Evolutionary conservation across 1,284 basidiomycete species (phyloP).

Genomic region (Megacollybia platyphylla): DNA sequence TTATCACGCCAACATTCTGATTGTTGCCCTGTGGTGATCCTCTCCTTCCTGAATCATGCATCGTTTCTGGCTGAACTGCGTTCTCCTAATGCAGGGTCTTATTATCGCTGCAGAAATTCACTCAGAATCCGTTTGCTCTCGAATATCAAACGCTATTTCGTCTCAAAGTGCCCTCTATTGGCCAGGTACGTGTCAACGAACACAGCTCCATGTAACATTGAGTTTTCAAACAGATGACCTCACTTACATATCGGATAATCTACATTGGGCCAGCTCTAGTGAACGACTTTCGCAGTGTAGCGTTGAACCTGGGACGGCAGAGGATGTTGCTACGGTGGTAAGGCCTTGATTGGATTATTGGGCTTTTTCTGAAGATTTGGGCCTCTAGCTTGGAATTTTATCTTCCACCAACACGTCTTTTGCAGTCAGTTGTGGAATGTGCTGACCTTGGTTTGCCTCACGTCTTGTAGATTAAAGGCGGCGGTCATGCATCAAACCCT

Average conservation of each 20-base stretch:
- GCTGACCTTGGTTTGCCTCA: neutral
- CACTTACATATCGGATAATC: slow-evolving; percentile 23
- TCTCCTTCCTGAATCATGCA: no score
- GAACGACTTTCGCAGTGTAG: slow-evolving; percentile 27
- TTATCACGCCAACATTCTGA: no score
- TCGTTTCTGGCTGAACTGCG: no score
- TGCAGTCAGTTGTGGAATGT: slow-evolving; percentile 17
- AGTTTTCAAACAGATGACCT: neutral
- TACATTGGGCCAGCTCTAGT: slow-evolving; percentile 34
- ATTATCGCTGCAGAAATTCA: no score
- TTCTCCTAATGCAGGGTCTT: no score
- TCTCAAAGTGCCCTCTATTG: slow-evolving; percentile 20
- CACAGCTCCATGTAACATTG: no score
- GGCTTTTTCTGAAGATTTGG: neutral
- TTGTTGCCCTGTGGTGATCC: no score
- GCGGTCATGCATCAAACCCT: slow-evolving; percentile 36
- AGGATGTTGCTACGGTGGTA: slow-evolving; percentile 33
- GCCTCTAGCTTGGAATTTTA: slow-evolving; percentile 28
- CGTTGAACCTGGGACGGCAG: slow-evolving; percentile 35
- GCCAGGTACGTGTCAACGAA: slow-evolving; percentile 10
- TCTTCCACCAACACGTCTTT: slow-evolving; percentile 25
- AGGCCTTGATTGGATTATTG: slow-evolving; percentile 7
- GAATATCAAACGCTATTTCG: slow-evolving; percentile 17
- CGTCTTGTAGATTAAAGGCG: slow-evolving; percentile 32
- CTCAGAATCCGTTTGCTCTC: slow-evolving; percentile 10